A percentile compares a stretch with the other conserved stretches of the same genome.
These are phyloP conservation scores for Babjeviella inositovora DNA, from an alignment of 805 yeast genomes.

Conservation along the genomic window DNA sequence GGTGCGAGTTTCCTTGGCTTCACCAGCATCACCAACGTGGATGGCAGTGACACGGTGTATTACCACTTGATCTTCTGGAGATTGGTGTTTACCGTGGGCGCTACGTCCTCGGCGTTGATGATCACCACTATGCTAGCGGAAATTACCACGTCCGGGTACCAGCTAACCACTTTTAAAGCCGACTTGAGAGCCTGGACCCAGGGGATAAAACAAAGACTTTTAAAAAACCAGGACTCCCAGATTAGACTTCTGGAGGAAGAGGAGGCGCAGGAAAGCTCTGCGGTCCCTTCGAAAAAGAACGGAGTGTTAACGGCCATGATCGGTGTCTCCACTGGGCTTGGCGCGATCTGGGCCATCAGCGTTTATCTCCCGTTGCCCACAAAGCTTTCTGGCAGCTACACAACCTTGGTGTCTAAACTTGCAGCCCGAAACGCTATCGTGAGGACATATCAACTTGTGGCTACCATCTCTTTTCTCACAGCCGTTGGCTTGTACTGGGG, in stretches of 20 bases:
- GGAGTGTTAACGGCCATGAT: conserved; percentile 46
- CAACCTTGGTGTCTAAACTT: too few relatives aligned
- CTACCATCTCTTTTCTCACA: conserved; percentile 17
- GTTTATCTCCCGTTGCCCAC: conserved; percentile 42
- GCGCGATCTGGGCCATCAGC: conserved; percentile 49
- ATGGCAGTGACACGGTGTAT: conserved; percentile 17
- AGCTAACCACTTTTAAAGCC: conserved; percentile 8
- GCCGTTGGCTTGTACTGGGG: conserved; percentile 20
- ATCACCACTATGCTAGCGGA: conserved; percentile 46
- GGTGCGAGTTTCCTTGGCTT: conserved; percentile 31
- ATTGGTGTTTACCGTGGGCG: conserved; percentile 45
- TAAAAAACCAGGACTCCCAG: too few relatives aligned
- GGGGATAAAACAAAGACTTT: too few relatives aligned
- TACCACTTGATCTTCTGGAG: conserved; percentile 37
- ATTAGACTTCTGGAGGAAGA: conserved; percentile 1
- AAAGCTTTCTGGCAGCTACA: conserved; percentile 17
- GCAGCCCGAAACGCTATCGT: conserved; percentile 27
- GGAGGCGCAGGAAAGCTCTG: not conserved
- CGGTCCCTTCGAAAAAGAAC: conserved; percentile 12
- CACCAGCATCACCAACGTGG: conserved; percentile 16
- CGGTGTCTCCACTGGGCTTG: conserved; percentile 48
- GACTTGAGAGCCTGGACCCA: too few relatives aligned
- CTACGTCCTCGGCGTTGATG: conserved; percentile 34
- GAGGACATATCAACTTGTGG: conserved; percentile 31
- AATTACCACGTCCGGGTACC: conserved; percentile 27